Evolutionary conservation across 2,329 filamentous ascomycete genomes (phyloP), one percentile per base, ranked within the genome.

Genomic region (Sclerotinia subarctica): DNA sequence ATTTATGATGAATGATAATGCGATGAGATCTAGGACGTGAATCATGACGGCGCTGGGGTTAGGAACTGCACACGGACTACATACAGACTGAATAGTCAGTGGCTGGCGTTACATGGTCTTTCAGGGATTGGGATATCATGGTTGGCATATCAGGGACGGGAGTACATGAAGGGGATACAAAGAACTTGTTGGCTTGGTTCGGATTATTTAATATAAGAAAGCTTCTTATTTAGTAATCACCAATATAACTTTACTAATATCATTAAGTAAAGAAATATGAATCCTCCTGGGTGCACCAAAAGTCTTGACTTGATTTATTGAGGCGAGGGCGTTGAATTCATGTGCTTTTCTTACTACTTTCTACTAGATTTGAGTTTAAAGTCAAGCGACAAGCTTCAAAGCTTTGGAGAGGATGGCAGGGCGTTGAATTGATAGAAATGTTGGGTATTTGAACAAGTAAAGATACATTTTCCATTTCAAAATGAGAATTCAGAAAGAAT

Each of bases 1-100:
- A 13, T 19, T n/a, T 49, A 10, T 49, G 53, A 66, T 63, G 29
- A 66, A 54, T 32, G n/a, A 11, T 53, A 44, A 54, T 64, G 15
- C 15, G 11, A 10, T 29, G 15, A 24, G 7, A 54, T 15, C 15
- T 8, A 26, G 29, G 13, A 24, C 8, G 21, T 35, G 21, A 7
- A 62, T 13, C 2, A 24, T 24, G 38, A 46, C 26, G 63, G 52
- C 38, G 63, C 42, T 38, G 38, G 38, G 11, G 21, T 24, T 21
- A 42, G 42, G n/a, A 58, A 35, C n/a, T 57, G 38, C 51, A 58
- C 35, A 42, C 24, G 10, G 46, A 35, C n/a, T 57, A 26, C 38
- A 47, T 35, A 42, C 24, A 15, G 46, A 19, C 15, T 42, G 38
- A 4, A 42, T 17, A 42, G 15, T 42, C 38, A 42, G 38, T 42